Evolutionary conservation across 148 eudicot species (phyloP).

Genomic region (Cornus controversa): DNA sequence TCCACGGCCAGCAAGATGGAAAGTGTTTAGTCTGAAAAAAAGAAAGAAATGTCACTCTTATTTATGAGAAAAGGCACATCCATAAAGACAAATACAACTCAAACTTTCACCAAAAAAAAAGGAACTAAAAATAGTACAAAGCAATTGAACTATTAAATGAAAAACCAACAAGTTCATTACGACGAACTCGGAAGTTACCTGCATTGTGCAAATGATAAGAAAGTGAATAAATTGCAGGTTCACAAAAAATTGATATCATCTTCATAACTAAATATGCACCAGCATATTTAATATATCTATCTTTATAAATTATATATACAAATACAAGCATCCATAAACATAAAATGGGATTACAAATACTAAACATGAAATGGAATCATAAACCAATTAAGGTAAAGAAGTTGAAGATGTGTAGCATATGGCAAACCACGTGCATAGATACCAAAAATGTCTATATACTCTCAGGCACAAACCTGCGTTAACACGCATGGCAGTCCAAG

Average conservation of each 20-base stretch:
- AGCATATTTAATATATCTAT: background rate
- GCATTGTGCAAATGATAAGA: background rate
- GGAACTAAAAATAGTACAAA: background rate
- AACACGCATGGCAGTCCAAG: too few species aligned
- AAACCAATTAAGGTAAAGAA: background rate
- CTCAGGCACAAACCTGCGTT: too few species aligned
- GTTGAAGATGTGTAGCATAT: background rate
- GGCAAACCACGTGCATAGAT: background rate
- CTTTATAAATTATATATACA: background rate
- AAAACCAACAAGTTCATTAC: background rate
- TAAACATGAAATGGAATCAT: background rate
- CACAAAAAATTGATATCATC: too few species aligned
- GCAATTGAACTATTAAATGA: background rate
- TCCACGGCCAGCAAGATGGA: conserved; percentile 99
- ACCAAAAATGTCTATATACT: too few species aligned
- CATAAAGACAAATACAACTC: background rate
- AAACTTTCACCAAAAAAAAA: background rate
- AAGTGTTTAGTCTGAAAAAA: conserved; percentile 75
- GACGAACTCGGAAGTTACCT: background rate
- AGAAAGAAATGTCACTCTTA: background rate
- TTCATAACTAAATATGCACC: too few species aligned
- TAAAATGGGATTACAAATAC: background rate
- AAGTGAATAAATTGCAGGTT: background rate
- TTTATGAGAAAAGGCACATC: background rate
- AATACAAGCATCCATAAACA: background rate